Conservation (phyloP, 768 basidiomycete species). For the Calocybe gangraenosa region DNA sequence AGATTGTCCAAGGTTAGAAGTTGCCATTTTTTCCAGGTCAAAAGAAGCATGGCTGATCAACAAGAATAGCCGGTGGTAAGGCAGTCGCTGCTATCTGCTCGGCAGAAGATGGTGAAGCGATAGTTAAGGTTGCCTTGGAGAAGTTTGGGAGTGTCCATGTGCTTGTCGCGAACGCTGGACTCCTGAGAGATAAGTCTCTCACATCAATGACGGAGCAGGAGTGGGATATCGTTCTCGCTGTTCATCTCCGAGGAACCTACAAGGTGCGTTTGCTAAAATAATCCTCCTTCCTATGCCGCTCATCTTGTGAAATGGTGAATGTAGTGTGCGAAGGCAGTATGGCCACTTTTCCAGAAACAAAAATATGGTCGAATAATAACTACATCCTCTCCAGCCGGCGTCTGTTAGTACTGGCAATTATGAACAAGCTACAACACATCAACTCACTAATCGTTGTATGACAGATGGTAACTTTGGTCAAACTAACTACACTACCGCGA, state of each 20-base stretch:
- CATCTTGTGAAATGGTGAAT: neutral
- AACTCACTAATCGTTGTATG: neutral
- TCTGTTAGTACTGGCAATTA: constrained; percentile 54
- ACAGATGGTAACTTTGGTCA: constrained; percentile 94
- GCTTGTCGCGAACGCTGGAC: constrained; percentile 90
- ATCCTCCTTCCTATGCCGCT: neutral
- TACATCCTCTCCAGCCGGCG: constrained; percentile 89
- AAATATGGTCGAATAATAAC: constrained; percentile 95
- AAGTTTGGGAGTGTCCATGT: constrained; percentile 87
- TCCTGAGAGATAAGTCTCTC: constrained; percentile 92
- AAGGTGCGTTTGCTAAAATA: constrained; percentile 55
- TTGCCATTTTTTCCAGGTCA: neutral
- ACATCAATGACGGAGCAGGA: constrained; percentile 83
- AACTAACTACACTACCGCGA: constrained; percentile 92
- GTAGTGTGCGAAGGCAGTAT: constrained; percentile 88
- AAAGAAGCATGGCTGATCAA: neutral
- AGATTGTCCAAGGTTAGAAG: constrained; percentile 68
- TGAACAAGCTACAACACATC: neutral
- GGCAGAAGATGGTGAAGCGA: constrained; percentile 86
- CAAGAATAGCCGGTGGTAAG: constrained; percentile 73
- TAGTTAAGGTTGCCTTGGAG: constrained; percentile 83
- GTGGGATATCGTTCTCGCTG: constrained; percentile 88
- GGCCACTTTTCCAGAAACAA: constrained; percentile 96
- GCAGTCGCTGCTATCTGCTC: constrained; percentile 81
- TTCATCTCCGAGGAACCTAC: constrained; percentile 89